Evolutionary conservation across 768 basidiomycete genomes (phyloP).

Genomic region (Pilatotrama ljubarskyi): DNA sequence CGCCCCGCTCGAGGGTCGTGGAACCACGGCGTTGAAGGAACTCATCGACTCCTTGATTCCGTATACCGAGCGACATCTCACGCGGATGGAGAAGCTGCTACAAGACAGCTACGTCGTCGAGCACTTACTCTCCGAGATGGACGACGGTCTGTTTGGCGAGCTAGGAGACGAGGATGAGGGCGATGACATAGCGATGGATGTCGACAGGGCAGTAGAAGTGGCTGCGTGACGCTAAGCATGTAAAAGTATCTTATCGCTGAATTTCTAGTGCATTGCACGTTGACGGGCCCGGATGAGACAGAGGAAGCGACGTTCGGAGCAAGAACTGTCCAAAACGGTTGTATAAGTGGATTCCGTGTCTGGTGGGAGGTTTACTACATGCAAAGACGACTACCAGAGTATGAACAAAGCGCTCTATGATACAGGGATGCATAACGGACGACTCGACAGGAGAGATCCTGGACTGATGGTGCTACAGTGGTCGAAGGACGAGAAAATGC

Average conservation of each 20-base stretch:
- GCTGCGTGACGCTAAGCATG: slow-evolving; percentile 6
- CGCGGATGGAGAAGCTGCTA: slow-evolving; percentile 79
- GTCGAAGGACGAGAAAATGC: too few species aligned
- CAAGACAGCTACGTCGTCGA: slow-evolving; percentile 97
- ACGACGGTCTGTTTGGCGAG: slow-evolving; percentile 64
- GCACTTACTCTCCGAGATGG: slow-evolving; percentile 86
- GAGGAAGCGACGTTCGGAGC: neutral
- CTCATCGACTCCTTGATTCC: slow-evolving; percentile 85
- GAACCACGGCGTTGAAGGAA: slow-evolving; percentile 53
- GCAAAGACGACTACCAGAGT: neutral
- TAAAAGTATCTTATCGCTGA: slow-evolving; percentile 14
- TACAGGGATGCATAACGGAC: neutral
- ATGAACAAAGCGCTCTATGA: neutral
- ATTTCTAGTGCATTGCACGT: neutral
- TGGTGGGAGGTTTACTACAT: slow-evolving; percentile 3
- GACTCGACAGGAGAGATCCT: neutral
- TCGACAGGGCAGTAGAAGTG: slow-evolving; percentile 14
- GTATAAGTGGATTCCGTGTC: neutral
- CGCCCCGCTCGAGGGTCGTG: slow-evolving; percentile 21
- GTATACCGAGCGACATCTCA: slow-evolving; percentile 91
- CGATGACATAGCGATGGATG: slow-evolving; percentile 9
- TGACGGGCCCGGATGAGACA: too few species aligned
- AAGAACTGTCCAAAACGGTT: neutral
- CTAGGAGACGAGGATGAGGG: slow-evolving; percentile 46
- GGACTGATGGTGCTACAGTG: too few species aligned